Conservation (phyloP, 2,329 filamentous ascomycete species). For the Phoma sp. region DNA sequence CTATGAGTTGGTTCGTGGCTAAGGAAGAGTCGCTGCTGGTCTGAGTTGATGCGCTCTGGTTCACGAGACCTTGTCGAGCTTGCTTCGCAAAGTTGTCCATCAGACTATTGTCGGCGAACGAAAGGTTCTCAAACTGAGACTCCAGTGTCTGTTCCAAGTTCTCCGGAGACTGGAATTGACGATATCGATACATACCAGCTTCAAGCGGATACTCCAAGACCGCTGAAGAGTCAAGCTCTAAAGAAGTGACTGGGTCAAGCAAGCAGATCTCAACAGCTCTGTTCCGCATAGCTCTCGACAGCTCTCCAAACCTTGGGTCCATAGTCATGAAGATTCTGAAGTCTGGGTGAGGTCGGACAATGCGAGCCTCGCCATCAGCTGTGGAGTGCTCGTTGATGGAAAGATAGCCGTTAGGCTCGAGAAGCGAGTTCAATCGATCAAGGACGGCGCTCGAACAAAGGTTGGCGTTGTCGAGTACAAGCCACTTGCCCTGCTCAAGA, state of each 20-base stretch:
- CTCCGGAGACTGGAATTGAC: conserved; percentile 30
- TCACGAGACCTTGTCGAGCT: conserved; percentile 24
- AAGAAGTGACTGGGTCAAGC: conserved; percentile 25
- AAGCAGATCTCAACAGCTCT: conserved; percentile 90
- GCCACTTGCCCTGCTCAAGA: conserved; percentile 84
- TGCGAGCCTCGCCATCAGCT: conserved; percentile 77
- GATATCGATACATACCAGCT: conserved; percentile 49
- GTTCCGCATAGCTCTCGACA: conserved; percentile 96
- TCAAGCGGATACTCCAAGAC: conserved; percentile 44
- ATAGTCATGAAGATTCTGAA: conserved; percentile 95
- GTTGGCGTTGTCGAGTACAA: conserved; percentile 96
- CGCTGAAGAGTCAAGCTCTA: background rate
- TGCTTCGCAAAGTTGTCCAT: conserved; percentile 43
- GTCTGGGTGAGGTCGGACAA: conserved; percentile 80
- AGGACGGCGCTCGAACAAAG: conserved; percentile 94
- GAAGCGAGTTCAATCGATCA: conserved; percentile 89
- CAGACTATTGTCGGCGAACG: conserved; percentile 36
- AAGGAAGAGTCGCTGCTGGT: conserved; percentile 5
- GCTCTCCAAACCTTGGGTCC: conserved; percentile 88
- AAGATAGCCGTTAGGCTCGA: conserved; percentile 86
- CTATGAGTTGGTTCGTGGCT: background rate
- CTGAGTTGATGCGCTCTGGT: background rate
- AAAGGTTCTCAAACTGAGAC: conserved; percentile 46
- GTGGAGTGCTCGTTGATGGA: conserved; percentile 94
- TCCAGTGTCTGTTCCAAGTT: conserved; percentile 20